Evolutionary conservation across 768 basidiomycete species (phyloP).

Genomic region (Royoungia palumana): DNA sequence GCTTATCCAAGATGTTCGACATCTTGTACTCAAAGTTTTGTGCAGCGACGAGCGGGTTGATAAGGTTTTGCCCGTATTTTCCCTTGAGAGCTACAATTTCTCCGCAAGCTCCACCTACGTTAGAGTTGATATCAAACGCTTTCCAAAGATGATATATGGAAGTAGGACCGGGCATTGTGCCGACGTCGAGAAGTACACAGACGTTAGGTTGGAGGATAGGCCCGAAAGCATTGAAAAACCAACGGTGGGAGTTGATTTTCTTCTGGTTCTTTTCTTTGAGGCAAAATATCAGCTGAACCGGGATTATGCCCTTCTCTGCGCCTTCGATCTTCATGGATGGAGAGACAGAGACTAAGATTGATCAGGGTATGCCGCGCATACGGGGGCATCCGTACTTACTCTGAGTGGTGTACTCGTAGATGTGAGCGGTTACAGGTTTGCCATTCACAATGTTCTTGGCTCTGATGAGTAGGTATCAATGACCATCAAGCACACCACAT

Average conservation of each 20-base stretch:
- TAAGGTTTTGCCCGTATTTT: conserved; percentile 68
- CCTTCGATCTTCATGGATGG: conserved; percentile 81
- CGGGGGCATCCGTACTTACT: conserved; percentile 38
- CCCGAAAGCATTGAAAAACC: conserved; percentile 93
- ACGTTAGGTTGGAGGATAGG: conserved; percentile 86
- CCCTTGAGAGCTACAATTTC: conserved; percentile 93
- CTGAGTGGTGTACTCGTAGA: conserved; percentile 94
- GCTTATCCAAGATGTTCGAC: conserved; percentile 91
- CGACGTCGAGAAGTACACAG: conserved; percentile 88
- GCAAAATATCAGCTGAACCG: conserved; percentile 91
- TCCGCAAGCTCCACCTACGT: conserved; percentile 92
- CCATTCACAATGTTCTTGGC: conserved; percentile 70
- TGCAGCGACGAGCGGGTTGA: conserved; percentile 86
- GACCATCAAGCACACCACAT: conserved; percentile 11
- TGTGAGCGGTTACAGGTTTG: conserved; percentile 81
- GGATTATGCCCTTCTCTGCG: conserved; percentile 74
- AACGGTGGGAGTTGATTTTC: conserved; percentile 92
- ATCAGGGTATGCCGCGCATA: conserved; percentile 6
- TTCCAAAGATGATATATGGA: conserved; percentile 94
- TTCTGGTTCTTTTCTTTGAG: conserved; percentile 92
- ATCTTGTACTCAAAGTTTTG: conserved; percentile 97
- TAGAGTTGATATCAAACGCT: conserved; percentile 88
- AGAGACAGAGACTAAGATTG: conserved; percentile 64
- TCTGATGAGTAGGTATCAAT: conserved; percentile 1
- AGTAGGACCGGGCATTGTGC: conserved; percentile 81